A percentile compares a stretch with the other conserved stretches of the same genome.
Conservation (phyloP, 2,329 filamentous ascomycete genomes). For the Macroventuria anomochaeta region DNA sequence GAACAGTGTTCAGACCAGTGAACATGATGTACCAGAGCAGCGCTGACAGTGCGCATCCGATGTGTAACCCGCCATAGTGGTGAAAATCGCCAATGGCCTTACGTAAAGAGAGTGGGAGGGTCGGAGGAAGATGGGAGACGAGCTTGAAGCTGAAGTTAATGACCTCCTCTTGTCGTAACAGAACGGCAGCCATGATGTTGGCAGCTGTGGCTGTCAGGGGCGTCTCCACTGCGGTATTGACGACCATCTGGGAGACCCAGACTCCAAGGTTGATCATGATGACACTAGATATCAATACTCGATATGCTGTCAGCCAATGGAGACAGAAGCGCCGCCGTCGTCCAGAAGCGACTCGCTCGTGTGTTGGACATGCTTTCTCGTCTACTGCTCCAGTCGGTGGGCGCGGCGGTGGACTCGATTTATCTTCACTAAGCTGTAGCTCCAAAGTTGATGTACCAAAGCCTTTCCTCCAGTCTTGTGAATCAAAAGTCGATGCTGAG, state of each 20-base stretch:
- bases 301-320: slow-evolving; percentile 30
- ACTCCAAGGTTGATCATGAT: slow-evolving; percentile 18
- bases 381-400: not conserved
- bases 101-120: slow-evolving; percentile 33
- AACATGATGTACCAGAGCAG: slow-evolving; percentile 55
- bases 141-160: slow-evolving; percentile 39
- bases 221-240: not conserved
- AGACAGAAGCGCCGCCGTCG: slow-evolving; percentile 9
- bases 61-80: slow-evolving; percentile 45
- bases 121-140: slow-evolving; percentile 37
- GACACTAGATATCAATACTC: slow-evolving; percentile 18
- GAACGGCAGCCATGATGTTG: slow-evolving; percentile 44
- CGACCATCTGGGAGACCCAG: not conserved
- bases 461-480: not conserved
- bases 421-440: not conserved
- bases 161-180: slow-evolving; percentile 44
- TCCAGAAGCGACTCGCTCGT: not conserved
- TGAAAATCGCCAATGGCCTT: slow-evolving; percentile 37
- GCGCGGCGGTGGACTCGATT: too few relatives aligned
- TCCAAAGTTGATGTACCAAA: not conserved
- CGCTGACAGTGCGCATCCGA: slow-evolving; percentile 40
- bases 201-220: slow-evolving; percentile 39
- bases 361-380: not conserved
- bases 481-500: not conserved
- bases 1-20: slow-evolving; percentile 38